These are phyloP conservation scores for Ajuga reptans DNA, from an alignment of 305 asterid genomes.

Conservation along the genomic window DNA sequence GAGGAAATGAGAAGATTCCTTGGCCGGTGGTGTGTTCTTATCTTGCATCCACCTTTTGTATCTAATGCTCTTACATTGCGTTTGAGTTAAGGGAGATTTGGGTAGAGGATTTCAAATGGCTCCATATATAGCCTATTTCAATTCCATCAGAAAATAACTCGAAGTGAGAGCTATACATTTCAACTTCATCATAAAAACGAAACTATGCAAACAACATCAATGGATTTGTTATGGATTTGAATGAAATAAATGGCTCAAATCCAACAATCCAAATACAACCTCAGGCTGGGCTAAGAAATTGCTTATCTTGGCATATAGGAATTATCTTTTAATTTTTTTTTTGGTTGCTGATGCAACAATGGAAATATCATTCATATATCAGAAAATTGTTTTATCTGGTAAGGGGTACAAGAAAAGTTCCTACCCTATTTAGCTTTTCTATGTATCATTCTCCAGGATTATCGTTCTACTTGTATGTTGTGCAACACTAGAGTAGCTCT, in stretches of 20 bases:
- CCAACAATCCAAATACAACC: background rate
- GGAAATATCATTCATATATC: background rate
- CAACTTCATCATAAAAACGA: background rate
- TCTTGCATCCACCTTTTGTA: background rate
- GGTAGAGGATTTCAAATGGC: background rate
- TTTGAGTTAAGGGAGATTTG: background rate
- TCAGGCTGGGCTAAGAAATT: constrained; percentile 5
- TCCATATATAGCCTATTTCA: background rate
- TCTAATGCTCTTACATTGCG: background rate
- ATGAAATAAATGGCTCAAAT: background rate
- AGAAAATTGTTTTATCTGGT: background rate
- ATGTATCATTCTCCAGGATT: background rate
- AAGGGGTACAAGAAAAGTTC: background rate
- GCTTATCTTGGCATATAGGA: background rate
- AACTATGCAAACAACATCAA: background rate
- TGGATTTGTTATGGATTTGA: background rate
- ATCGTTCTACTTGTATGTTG: background rate
- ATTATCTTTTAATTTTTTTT: background rate
- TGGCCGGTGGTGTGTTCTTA: background rate
- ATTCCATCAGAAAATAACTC: background rate
- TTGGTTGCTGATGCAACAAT: constrained; percentile 1
- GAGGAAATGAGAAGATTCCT: background rate
- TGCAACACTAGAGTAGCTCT: constrained; percentile 6
- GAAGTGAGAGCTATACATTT: background rate
- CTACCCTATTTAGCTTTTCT: background rate